Evolutionary conservation across 2,329 filamentous ascomycete species (phyloP).

Genomic region (Dichotomopilus funicola): DNA sequence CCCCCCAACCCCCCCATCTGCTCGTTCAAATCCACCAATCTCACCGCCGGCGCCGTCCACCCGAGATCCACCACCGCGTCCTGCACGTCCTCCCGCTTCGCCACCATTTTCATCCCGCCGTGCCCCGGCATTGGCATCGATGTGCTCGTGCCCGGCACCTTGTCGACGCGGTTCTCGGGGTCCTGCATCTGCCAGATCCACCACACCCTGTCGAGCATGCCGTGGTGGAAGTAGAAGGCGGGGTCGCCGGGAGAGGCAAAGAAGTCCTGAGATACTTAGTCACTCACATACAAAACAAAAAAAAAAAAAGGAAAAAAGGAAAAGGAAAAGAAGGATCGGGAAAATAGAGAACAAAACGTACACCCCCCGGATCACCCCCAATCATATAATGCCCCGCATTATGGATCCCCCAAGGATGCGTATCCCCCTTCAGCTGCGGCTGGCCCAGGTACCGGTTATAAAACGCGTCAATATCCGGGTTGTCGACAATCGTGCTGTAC

Average conservation of each 20-base stretch:
- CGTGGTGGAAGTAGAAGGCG: constrained; percentile 36
- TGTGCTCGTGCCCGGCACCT: constrained; percentile 21
- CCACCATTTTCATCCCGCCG: constrained; percentile 4
- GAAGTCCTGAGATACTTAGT: constrained; percentile 5
- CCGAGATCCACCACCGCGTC: constrained; percentile 22
- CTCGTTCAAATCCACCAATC: constrained; percentile 24
- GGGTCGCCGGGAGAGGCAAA: constrained; percentile 33
- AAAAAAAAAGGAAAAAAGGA: background rate
- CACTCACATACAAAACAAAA: background rate
- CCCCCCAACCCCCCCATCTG: constrained; percentile 25
- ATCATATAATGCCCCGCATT: constrained; percentile 24
- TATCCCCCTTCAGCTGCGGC: constrained; percentile 30
- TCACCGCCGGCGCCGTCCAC: constrained; percentile 23
- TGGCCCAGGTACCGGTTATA: constrained; percentile 36
- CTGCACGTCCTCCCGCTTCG: background rate
- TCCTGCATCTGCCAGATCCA: constrained; percentile 39
- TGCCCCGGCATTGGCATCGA: constrained; percentile 16
- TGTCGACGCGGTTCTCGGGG: constrained; percentile 29
- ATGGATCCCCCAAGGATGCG: constrained; percentile 35
- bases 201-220: constrained; percentile 34
- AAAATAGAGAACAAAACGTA: background rate
- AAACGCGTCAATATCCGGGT: constrained; percentile 34
- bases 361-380: constrained; percentile 16
- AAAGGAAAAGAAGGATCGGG: no score
- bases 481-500: constrained; percentile 31